Percentiles rank a stretch among this genome's conserved stretches.
Conservation (phyloP, 495 filamentous ascomycete genomes). For the Tetracladium setigerum region DNA sequence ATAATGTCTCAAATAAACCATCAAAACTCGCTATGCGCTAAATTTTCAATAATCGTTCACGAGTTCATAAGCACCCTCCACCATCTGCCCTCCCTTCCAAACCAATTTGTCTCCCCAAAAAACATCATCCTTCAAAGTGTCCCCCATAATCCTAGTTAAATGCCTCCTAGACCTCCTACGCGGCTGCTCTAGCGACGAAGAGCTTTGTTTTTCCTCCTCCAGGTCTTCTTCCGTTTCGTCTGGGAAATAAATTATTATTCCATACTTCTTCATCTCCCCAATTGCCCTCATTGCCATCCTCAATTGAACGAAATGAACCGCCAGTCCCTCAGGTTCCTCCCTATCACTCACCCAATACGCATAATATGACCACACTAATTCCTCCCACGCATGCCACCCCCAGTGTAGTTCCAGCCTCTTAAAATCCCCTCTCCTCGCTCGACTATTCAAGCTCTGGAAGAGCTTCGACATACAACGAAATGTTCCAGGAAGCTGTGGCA, state of each 20-base stretch:
- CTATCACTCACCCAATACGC: neutral
- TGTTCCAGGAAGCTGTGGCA: neutral
- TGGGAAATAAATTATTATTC: constrained; percentile 2
- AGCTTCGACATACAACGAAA: no score
- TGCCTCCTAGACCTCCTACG: neutral
- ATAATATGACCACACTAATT: neutral
- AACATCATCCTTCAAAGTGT: constrained; percentile 7
- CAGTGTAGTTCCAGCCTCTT: constrained; percentile 5
- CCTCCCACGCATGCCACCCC: constrained; percentile 2
- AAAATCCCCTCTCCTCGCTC: neutral
- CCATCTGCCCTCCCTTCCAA: constrained; percentile 5
- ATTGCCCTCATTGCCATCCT: constrained; percentile 1
- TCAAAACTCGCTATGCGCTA: neutral
- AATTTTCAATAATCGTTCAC: neutral
- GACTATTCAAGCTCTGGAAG: neutral
- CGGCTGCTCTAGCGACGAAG: neutral
- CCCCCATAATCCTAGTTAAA: constrained; percentile 7
- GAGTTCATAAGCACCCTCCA: neutral
- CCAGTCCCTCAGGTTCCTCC: neutral
- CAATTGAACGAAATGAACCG: neutral
- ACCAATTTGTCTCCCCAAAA: constrained; percentile 8
- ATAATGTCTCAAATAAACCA: no score
- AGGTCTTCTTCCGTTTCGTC: no score
- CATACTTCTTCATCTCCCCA: constrained; percentile 1
- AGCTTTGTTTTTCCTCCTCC: neutral